Evolutionary conservation across 2,329 filamentous ascomycete genomes (phyloP), one percentile per base, ranked within the genome.

Genomic region (Fusarium temperatum): DNA sequence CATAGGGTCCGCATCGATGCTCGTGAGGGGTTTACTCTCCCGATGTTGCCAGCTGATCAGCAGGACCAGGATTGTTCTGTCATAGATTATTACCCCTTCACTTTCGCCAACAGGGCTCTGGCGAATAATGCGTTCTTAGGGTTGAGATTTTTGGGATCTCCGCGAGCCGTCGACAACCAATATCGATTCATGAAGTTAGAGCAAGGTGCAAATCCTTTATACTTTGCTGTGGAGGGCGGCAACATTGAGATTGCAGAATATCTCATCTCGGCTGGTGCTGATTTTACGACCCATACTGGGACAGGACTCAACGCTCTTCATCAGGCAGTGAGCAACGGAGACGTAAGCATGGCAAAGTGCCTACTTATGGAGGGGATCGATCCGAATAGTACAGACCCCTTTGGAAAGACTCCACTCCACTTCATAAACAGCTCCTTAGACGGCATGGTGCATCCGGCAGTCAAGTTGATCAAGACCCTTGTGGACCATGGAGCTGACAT

Each of bases 161-260:
- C 7, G 10, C 6, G 28, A 4, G 54, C 32, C 14, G 22, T 70
- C 12, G 9, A 56, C 6, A 7, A 12, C 26, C 2, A 20, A 11
- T 30, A 26, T 38, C 8, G 36, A 7, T 5, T 7, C 3, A 6
- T 10, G 22, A 24, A 18, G 3, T 6, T 72, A 8, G 58, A 68
- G 17, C 9, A 53, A 5, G 68, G 68, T 22, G 69, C 68, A 20
- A 72, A 45, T 13, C 18, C 63, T n/a, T 54, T 68, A 12, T 72
- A 68, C 30, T 72, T 72, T 26, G 69, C 68, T 26, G n/a, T 68
- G 1, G 4, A 48, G 15, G 24, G 32, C 11, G 54, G 69, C 14
- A 3, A 44, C 4, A 20, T 30, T 12, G 10, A 48, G 2, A 63
- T 30, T 15, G 41, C 12, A 9, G 39, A 32, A 1, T 42, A 32